phyloP scores from a whole-genome alignment of 1,284 basidiomycete genomes.

The Wallemia ichthyophaga region DNA sequence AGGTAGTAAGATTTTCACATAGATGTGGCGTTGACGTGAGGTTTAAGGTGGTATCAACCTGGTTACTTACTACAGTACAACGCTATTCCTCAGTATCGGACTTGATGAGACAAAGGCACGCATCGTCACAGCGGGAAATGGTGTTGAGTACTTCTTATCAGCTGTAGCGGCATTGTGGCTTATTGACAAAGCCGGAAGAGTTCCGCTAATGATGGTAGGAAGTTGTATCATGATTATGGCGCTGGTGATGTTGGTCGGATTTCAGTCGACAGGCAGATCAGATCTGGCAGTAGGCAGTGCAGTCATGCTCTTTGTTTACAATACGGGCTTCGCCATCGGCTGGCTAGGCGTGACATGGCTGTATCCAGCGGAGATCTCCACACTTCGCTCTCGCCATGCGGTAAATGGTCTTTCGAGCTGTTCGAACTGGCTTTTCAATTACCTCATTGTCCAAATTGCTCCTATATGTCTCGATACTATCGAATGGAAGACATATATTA shows the following conservation, averaged over 20 bases:
- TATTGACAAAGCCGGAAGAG: slow-evolving; percentile 10
- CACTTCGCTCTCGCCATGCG: slow-evolving; percentile 5
- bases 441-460: slow-evolving; percentile 9
- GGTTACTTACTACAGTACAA: slow-evolving; percentile 4
- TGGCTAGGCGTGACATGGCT: slow-evolving; percentile 13
- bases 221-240: slow-evolving; percentile 12
- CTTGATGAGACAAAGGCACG: slow-evolving; percentile 9
- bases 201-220: slow-evolving; percentile 13
- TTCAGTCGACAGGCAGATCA: slow-evolving; percentile 4
- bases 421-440: slow-evolving; percentile 7
- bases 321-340: slow-evolving; percentile 10
- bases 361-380: slow-evolving; percentile 7
- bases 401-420: slow-evolving; percentile 6
- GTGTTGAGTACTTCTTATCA: slow-evolving; percentile 14
- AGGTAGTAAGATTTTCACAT: too few species aligned
- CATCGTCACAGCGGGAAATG: slow-evolving; percentile 12
- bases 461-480: slow-evolving; percentile 11
- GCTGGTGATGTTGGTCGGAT: slow-evolving; percentile 12
- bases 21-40: too few species aligned
- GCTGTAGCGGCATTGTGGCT: slow-evolving; percentile 11
- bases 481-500: slow-evolving; percentile 8
- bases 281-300: slow-evolving; percentile 6
- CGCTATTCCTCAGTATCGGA: slow-evolving; percentile 5
- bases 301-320: slow-evolving; percentile 11
- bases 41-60: too few species aligned